phyloP scores from a whole-genome alignment of 176 grass and related monocot genomes.

The Zoysia pacifica region DNA sequence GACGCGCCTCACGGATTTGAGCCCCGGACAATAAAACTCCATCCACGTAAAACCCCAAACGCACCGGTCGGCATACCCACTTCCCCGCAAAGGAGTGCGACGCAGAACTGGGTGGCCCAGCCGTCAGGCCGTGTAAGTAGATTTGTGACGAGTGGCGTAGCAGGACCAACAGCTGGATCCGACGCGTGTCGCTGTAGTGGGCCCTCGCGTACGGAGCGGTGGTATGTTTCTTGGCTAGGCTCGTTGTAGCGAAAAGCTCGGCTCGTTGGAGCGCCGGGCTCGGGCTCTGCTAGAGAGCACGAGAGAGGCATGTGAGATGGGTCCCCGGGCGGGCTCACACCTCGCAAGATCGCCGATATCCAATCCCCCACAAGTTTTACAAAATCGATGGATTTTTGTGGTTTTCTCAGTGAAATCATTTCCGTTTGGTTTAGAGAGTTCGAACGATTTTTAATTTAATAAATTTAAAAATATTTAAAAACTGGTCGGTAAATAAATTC shows the following conservation, averaged over 20 bases:
- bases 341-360: constrained; percentile 8
- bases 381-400: no score
- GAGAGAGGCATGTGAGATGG: constrained; percentile 32
- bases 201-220: constrained; percentile 20
- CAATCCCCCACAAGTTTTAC: no score
- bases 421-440: no score
- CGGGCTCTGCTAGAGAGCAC: constrained; percentile 2
- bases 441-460: no score
- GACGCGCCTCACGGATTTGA: constrained; percentile 48
- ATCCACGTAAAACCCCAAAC: background rate
- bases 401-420: no score
- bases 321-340: background rate
- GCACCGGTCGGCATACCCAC: accelerated
- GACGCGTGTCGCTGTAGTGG: constrained; percentile 32
- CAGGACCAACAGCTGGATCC: constrained; percentile 22
- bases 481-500: no score
- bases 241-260: background rate
- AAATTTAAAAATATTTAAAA: no score
- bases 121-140: accelerated
- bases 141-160: accelerated
- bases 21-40: constrained; percentile 36
- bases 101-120: accelerated
- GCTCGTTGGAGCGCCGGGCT: background rate
- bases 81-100: accelerated
- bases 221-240: constrained; percentile 3